phyloP scores from a whole-genome alignment of 148 eudicot genomes.

The Rhododendron mucronatum region DNA sequence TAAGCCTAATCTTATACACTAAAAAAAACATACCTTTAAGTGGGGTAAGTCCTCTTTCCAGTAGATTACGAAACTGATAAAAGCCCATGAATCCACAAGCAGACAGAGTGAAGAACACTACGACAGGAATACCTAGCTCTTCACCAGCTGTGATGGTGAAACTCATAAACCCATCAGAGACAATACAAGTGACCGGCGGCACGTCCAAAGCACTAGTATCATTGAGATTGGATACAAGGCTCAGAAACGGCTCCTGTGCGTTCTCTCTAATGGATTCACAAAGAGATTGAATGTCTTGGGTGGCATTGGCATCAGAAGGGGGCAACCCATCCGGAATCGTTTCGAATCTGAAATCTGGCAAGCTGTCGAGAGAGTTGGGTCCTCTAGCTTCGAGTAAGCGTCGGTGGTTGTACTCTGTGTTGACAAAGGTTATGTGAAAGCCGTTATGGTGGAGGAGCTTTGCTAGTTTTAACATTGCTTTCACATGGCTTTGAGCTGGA shows the following conservation, averaged over 20 bases:
- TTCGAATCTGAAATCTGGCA: background rate
- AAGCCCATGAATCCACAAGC: slow-evolving; percentile 27
- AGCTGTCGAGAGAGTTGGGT: background rate
- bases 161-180: slow-evolving; percentile 19
- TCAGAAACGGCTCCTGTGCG: background rate
- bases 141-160: slow-evolving; percentile 16
- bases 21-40: slow-evolving; percentile 2
- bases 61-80: slow-evolving; percentile 10
- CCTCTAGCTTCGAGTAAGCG: background rate
- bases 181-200: slow-evolving; percentile 20
- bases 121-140: slow-evolving; percentile 19
- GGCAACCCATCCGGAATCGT: background rate
- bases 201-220: background rate
- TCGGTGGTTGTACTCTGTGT: background rate
- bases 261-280: background rate
- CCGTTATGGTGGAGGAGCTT: background rate
- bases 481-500: background rate
- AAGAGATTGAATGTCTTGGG: background rate
- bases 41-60: slow-evolving; percentile 10
- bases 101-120: slow-evolving; percentile 14
- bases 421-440: background rate
- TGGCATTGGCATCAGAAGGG: background rate
- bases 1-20: no score
- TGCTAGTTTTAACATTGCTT: background rate
- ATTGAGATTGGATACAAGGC: background rate